These are phyloP conservation scores for Talaromyces nanjingensis DNA, from an alignment of 495 filamentous ascomycete genomes.

Conservation along the genomic window DNA sequence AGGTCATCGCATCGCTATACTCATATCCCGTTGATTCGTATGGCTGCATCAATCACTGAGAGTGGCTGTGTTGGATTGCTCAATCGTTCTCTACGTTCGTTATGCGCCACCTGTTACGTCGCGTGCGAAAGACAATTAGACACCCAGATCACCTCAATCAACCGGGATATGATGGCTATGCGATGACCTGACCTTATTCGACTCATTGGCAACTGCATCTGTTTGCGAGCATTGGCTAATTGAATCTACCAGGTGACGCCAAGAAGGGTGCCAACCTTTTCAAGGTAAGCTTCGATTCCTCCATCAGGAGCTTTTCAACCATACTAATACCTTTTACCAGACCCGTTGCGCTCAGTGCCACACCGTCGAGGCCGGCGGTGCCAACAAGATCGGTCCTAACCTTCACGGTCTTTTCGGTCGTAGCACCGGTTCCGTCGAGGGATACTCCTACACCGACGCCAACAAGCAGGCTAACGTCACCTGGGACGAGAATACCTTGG, in stretches of 20 bases:
- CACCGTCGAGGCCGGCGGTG: constrained; percentile 76
- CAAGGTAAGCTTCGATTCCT: constrained; percentile 51
- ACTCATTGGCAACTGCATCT: background rate
- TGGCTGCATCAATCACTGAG: background rate
- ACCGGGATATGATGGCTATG: background rate
- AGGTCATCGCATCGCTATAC: background rate
- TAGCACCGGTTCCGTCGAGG: constrained; percentile 82
- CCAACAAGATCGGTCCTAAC: constrained; percentile 97
- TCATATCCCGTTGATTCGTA: background rate
- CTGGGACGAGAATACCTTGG: constrained; percentile 84
- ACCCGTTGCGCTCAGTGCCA: constrained; percentile 99
- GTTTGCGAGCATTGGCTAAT: background rate
- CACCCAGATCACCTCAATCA: background rate
- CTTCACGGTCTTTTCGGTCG: constrained; percentile 97
- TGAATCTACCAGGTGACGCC: constrained; percentile 61
- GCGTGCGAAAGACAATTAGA: background rate
- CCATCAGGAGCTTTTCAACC: background rate
- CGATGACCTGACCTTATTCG: background rate
- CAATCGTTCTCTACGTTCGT: background rate
- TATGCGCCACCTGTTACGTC: background rate
- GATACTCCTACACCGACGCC: constrained; percentile 97
- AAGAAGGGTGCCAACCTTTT: constrained; percentile 99
- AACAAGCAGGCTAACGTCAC: constrained; percentile 93
- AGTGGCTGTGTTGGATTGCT: background rate
- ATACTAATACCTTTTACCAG: constrained; percentile 24